These are phyloP conservation scores for Jamesozyma rosinii DNA, from an alignment of 805 yeast genomes.

Conservation along the genomic window DNA sequence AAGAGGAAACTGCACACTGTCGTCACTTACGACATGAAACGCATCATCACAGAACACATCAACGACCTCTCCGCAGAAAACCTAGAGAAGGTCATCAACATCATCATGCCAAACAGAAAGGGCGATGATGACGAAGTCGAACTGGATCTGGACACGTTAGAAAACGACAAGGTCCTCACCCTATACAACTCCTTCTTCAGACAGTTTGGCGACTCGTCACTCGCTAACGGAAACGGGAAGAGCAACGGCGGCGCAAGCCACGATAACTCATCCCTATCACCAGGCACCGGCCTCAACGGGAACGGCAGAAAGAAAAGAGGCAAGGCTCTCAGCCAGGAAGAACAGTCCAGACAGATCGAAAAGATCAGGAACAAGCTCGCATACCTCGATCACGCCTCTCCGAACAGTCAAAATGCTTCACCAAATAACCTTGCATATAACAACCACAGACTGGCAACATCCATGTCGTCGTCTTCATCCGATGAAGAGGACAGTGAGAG, in stretches of 20 bases:
- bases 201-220: slow-evolving; percentile 27
- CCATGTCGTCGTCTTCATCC: slow-evolving; percentile 16
- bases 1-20: slow-evolving; percentile 29
- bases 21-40: slow-evolving; percentile 93
- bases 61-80: slow-evolving; percentile 69
- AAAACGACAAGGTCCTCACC: slow-evolving; percentile 70
- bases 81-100: slow-evolving; percentile 71
- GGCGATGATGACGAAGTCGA: slow-evolving; percentile 81
- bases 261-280: slow-evolving; percentile 21
- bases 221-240: slow-evolving; percentile 25
- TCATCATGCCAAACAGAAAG: slow-evolving; percentile 55
- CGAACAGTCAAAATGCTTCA: slow-evolving; percentile 34
- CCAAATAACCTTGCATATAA: slow-evolving; percentile 27
- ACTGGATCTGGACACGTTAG: slow-evolving; percentile 88
- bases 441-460: slow-evolving; percentile 5
- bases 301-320: slow-evolving; percentile 37
- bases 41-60: slow-evolving; percentile 80
- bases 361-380: slow-evolving; percentile 66
- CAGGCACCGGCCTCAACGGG: slow-evolving; percentile 16
- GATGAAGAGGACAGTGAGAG: slow-evolving; percentile 54
- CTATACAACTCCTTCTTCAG: slow-evolving; percentile 75
- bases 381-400: slow-evolving; percentile 51
- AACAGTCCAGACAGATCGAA: slow-evolving; percentile 59
- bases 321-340: slow-evolving; percentile 54
- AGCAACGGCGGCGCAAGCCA: slow-evolving; percentile 15